Conservation (phyloP, 345 rosid species). For the Viola odorata region DNA sequence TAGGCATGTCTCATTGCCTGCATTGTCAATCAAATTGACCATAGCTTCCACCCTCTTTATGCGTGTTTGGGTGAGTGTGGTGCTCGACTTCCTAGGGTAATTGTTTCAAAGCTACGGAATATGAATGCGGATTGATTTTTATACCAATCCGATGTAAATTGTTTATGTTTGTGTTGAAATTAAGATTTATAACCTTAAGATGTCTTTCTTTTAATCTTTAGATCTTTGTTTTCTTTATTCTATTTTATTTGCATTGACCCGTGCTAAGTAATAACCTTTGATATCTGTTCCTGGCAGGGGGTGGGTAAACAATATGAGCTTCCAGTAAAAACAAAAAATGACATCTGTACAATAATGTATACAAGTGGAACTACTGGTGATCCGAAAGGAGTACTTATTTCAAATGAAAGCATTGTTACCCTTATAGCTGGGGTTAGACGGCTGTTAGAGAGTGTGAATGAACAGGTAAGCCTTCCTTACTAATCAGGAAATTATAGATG, state of each 20-base stretch:
- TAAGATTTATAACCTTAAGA: too few relatives aligned
- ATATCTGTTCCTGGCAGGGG: constrained; percentile 44
- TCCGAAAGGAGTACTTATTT: constrained; percentile 93
- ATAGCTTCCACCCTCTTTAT: neutral
- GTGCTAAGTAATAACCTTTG: constrained; percentile 3
- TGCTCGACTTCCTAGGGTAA: too few relatives aligned
- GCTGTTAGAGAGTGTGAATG: constrained; percentile 55
- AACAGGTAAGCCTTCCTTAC: constrained; percentile 40
- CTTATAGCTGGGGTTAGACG: constrained; percentile 65
- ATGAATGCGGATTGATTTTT: neutral
- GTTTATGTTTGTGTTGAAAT: too few relatives aligned
- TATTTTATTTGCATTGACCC: too few relatives aligned
- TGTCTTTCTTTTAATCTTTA: neutral
- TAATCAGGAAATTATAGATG: neutral
- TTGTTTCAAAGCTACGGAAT: neutral
- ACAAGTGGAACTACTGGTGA: constrained; percentile 99
- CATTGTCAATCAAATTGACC: neutral
- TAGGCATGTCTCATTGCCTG: neutral
- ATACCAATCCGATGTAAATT: neutral
- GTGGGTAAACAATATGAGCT: constrained; percentile 59
- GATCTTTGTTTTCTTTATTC: neutral
- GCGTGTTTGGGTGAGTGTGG: neutral
- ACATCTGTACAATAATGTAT: constrained; percentile 93
- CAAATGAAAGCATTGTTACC: constrained; percentile 81
- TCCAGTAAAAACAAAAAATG: constrained; percentile 70